Evolutionary conservation across 202 grass and related monocot genomes (phyloP).

Genomic region (Elaeis oleifera): DNA sequence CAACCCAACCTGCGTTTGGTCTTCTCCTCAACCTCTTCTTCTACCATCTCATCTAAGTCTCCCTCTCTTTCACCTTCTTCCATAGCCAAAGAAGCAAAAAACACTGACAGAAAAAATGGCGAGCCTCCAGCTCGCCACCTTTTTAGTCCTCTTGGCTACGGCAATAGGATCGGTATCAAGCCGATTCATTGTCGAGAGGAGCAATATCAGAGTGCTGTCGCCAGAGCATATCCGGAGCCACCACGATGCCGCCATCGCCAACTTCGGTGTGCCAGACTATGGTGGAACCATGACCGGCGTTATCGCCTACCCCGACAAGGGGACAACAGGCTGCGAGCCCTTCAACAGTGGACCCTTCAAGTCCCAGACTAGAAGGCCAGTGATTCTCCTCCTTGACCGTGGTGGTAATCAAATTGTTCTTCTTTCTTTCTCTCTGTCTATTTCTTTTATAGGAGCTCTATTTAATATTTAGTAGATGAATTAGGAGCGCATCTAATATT

Average conservation of each 20-base stretch:
- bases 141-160: slow-evolving; percentile 18
- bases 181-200: slow-evolving; percentile 82
- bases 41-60: too few relatives aligned
- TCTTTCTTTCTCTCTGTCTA: not conserved
- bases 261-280: slow-evolving; percentile 92
- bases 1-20: too few relatives aligned
- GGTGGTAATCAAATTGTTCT: slow-evolving; percentile 30
- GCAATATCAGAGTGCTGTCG: slow-evolving; percentile 53
- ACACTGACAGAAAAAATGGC: slow-evolving; percentile 12
- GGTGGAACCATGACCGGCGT: slow-evolving; percentile 68
- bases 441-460: not conserved
- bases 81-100: not conserved
- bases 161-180: slow-evolving; percentile 23
- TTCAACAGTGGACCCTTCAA: slow-evolving; percentile 31
- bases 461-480: too few relatives aligned
- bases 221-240: slow-evolving; percentile 41
- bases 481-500: too few relatives aligned
- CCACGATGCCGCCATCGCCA: slow-evolving; percentile 68
- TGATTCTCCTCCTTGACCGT: slow-evolving; percentile 92
- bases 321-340: slow-evolving; percentile 31
- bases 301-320: slow-evolving; percentile 44
- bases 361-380: slow-evolving; percentile 47
- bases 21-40: too few relatives aligned
- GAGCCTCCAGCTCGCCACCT: slow-evolving; percentile 7
- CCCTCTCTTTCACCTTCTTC: not conserved